Percentiles rank a stretch among this genome's conserved stretches.
Conservation (phyloP, 148 eudicot genomes). For the Camellia sinensis region DNA sequence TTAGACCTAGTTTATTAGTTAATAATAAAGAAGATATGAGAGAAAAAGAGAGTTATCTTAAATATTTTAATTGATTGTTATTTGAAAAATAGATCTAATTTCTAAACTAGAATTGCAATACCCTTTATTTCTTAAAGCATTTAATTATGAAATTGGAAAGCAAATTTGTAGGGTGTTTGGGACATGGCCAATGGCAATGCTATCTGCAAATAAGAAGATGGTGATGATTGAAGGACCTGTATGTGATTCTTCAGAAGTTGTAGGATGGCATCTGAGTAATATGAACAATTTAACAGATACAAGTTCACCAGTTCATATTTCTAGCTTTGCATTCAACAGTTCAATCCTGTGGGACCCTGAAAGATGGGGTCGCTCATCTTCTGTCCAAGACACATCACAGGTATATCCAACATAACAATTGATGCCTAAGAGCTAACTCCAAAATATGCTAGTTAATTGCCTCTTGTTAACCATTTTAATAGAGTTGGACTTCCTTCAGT, state of each 20-base stretch:
- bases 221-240: constrained; percentile 77
- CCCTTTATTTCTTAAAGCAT: too few relatives aligned
- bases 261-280: constrained; percentile 76
- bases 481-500: too few relatives aligned
- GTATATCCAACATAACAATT: constrained; percentile 19
- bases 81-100: too few relatives aligned
- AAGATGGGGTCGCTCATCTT: constrained; percentile 83
- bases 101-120: too few relatives aligned
- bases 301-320: constrained; percentile 52
- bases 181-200: constrained; percentile 74
- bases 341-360: constrained; percentile 97
- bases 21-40: too few relatives aligned
- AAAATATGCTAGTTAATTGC: too few relatives aligned
- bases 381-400: constrained; percentile 70
- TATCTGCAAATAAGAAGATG: constrained; percentile 57
- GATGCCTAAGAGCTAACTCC: too few relatives aligned
- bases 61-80: too few relatives aligned
- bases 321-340: constrained; percentile 87
- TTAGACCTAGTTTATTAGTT: too few relatives aligned
- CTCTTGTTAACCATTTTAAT: too few relatives aligned
- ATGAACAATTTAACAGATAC: constrained; percentile 29
- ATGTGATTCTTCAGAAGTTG: constrained; percentile 62
- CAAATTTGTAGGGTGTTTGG: constrained; percentile 66
- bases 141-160: neutral
- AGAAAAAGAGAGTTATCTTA: too few relatives aligned